phyloP scores from a whole-genome alignment of 352 stramenopile species.

The Pythium brachiatum region DNA sequence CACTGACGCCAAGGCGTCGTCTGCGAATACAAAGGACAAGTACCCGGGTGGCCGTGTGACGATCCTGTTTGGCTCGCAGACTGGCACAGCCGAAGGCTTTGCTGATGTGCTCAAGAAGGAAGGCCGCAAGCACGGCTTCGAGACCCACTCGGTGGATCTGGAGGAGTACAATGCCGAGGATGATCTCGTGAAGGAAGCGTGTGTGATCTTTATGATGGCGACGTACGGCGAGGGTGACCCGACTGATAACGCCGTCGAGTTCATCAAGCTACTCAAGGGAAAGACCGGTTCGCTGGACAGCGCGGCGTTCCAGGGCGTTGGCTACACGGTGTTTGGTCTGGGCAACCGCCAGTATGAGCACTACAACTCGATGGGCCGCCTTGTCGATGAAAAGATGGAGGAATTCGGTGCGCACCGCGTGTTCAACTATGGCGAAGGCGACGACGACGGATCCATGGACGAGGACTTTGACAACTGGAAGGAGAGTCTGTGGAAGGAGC shows the following conservation, averaged over 20 bases:
- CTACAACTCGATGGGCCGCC: conserved; percentile 96
- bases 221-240: conserved; percentile 98
- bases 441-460: conserved; percentile 96
- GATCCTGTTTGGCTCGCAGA: conserved; percentile 97
- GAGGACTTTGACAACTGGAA: conserved; percentile 95
- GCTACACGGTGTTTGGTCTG: conserved; percentile 96
- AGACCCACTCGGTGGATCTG: conserved; percentile 89
- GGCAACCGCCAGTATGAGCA: conserved; percentile 99
- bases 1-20: neutral
- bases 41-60: conserved; percentile 75
- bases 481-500: conserved; percentile 86
- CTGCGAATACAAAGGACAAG: conserved; percentile 3
- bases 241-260: conserved; percentile 96
- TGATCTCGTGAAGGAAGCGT: conserved; percentile 39
- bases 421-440: conserved; percentile 91
- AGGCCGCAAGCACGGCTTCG: conserved; percentile 83
- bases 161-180: conserved; percentile 91
- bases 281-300: conserved; percentile 32
- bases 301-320: conserved; percentile 51
- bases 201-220: conserved; percentile 94
- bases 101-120: conserved; percentile 92
- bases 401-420: conserved; percentile 83
- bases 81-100: conserved; percentile 97
- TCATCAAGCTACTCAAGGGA: conserved; percentile 91
- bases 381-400: conserved; percentile 88